Base-by-base conservation (phyloP, 345 rosid genomes). In the Salix brachista region DNA sequence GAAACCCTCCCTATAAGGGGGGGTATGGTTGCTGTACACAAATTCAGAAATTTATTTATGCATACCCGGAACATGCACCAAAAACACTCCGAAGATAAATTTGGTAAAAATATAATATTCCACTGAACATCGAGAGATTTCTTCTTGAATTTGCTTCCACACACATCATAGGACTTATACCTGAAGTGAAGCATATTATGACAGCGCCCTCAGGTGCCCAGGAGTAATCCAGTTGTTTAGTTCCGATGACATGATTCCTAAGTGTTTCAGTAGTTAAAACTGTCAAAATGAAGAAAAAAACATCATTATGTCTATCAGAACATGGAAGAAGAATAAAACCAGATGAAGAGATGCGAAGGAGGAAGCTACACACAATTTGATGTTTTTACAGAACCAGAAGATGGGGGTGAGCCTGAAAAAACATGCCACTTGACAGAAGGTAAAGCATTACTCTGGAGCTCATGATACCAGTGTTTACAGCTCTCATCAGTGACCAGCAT, bases 141-240 rank as follows among this genome's bases (percentile, higher is more conserved):
- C 46, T 41, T 41, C 46, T 41, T 41, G 46, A 41, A 10, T 41
- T 41, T 41, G 46, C 46, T 41, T 41, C 46, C 46, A 41, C 46
- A 11, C 46, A 41, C 13, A 41, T 41, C 46, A 11, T 41, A 41
- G 10, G 46, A 23, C 39, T 8, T 68, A 3, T 87, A 89, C 99
- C 97, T 36, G 94, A 91, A 78, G 94, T 95, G 81, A 95, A 95
- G 85, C 97, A 95, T 77, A 93, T 88, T 67, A 95, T 25, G 7
- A 83, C 91, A 70, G 93, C 92, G 26, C 88, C 91, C 75, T 89
- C 84, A n/a, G 91, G 88, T 65, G 96, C 93, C 94, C 90, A 93
- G 10, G 82, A 48, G 48, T 84, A 88, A 66, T 80, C 75, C 32
- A 77, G 10, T 32, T 80, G 67, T 28, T 72, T 73, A 77, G 82